Evolutionary conservation across 345 rosid species (phyloP).

Genomic region (Salix arbutifolia): DNA sequence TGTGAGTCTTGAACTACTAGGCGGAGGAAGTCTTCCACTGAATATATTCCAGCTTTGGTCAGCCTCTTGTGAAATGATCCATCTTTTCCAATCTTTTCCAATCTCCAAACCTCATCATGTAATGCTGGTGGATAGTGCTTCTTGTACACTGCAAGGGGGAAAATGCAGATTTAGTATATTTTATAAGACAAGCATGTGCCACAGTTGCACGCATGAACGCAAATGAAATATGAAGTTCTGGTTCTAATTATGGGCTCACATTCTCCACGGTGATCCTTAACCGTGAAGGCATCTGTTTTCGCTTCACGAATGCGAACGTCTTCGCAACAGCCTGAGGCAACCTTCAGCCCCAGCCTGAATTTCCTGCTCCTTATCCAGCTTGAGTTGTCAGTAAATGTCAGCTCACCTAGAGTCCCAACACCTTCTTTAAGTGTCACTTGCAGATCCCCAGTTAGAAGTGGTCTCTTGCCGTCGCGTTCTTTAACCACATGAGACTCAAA

Average conservation of each 20-base stretch:
- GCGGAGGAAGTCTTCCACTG: conserved; percentile 81
- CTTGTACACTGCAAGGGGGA: conserved; percentile 63
- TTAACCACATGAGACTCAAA: conserved; percentile 33
- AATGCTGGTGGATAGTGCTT: conserved; percentile 94
- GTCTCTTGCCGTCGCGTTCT: conserved; percentile 41
- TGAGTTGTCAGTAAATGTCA: conserved; percentile 38
- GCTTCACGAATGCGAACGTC: conserved; percentile 33
- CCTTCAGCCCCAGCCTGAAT: conserved; percentile 41
- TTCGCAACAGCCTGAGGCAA: conserved; percentile 34
- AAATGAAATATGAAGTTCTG: neutral
- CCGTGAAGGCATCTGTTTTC: conserved; percentile 38
- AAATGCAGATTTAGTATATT: neutral
- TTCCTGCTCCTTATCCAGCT: conserved; percentile 44
- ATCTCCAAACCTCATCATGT: conserved; percentile 90
- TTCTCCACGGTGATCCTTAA: conserved; percentile 38
- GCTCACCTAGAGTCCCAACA: conserved; percentile 33
- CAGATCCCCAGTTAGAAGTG: conserved; percentile 37
- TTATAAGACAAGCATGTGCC: neutral
- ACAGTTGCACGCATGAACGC: neutral
- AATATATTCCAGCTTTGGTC: conserved; percentile 70
- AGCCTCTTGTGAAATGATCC: conserved; percentile 96
- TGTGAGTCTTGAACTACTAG: conserved; percentile 83
- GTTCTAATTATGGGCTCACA: conserved; percentile 16
- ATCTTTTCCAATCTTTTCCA: conserved; percentile 96
- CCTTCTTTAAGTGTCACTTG: conserved; percentile 39